These are phyloP conservation scores for Amphicarpaea edgeworthii DNA, from an alignment of 306 rosid genomes.

Conservation along the genomic window DNA sequence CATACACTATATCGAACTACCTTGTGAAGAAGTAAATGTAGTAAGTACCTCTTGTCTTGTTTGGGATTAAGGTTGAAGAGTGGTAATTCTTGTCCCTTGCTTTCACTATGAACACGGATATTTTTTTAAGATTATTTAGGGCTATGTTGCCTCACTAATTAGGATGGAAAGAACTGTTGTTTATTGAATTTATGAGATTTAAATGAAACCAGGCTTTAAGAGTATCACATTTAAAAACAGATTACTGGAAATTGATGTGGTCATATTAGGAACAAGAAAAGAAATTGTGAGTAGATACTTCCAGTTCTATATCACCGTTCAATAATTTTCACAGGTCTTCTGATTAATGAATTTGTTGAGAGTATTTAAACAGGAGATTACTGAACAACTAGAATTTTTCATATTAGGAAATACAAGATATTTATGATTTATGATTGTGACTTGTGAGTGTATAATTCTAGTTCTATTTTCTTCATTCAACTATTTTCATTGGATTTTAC, in stretches of 20 bases:
- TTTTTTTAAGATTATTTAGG: slow-evolving; percentile 15
- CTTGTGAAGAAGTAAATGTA: slow-evolving; percentile 10
- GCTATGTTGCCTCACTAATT: not conserved
- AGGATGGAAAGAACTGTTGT: slow-evolving; percentile 24
- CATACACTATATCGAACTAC: slow-evolving; percentile 4
- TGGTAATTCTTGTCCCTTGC: slow-evolving; percentile 16
- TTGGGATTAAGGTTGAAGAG: not conserved
- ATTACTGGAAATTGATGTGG: slow-evolving; percentile 4
- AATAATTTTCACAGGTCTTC: slow-evolving; percentile 4
- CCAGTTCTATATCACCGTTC: slow-evolving; percentile 26
- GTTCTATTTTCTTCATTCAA: slow-evolving; percentile 28
- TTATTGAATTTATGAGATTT: slow-evolving; percentile 29
- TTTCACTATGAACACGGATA: not conserved
- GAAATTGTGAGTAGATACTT: not conserved
- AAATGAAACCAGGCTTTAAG: slow-evolving; percentile 24
- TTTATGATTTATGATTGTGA: not conserved
- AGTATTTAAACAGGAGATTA: slow-evolving; percentile 22
- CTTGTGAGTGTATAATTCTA: not conserved
- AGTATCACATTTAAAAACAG: not conserved
- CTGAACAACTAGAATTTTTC: slow-evolving; percentile 5
- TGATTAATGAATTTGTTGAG: slow-evolving; percentile 21
- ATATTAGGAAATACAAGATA: slow-evolving; percentile 18
- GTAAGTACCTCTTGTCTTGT: not conserved
- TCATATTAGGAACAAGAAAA: not conserved
- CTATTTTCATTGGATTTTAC: not conserved